Evolutionary conservation across 495 filamentous ascomycete species (phyloP).

Genomic region (Viridothelium virens): DNA sequence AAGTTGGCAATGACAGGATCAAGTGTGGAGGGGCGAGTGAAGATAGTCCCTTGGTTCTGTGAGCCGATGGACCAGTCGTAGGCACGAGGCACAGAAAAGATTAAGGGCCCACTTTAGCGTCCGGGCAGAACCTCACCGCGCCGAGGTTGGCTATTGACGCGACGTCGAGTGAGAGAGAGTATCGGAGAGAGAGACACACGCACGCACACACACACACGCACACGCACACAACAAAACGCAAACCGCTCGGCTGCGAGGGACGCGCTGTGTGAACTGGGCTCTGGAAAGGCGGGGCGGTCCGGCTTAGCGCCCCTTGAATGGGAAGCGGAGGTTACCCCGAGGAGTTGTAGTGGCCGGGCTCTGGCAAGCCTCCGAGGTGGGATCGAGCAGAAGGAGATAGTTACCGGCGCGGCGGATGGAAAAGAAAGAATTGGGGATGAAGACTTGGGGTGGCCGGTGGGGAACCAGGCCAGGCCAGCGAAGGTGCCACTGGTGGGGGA

Average conservation of each 20-base stretch:
- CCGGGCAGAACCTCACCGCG: not conserved
- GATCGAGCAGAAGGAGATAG: not conserved
- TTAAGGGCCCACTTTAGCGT: not conserved
- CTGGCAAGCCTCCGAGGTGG: not conserved
- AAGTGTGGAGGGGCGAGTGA: constrained; percentile 2
- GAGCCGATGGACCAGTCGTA: constrained; percentile 5
- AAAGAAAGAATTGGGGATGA: not conserved
- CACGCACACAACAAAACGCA: not conserved
- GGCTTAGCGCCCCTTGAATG: constrained; percentile 7
- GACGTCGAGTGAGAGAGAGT: not conserved
- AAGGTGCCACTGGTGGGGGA: not conserved
- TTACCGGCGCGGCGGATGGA: constrained; percentile 5
- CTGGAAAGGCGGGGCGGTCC: constrained; percentile 9
- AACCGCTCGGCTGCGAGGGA: not conserved
- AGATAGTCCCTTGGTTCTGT: constrained; percentile 7
- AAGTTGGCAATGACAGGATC: not conserved
- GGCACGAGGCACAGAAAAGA: not conserved
- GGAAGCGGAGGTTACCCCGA: constrained; percentile 8
- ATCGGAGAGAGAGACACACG: too few species aligned
- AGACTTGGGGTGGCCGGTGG: not conserved
- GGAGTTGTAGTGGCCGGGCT: not conserved
- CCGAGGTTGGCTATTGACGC: not conserved
- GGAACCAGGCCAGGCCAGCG: not conserved
- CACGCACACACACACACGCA: not conserved
- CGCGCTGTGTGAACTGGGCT: not conserved